These are phyloP conservation scores for Symbiotaphrina buchneri DNA, from an alignment of 495 filamentous ascomycete species.

Conservation along the genomic window DNA sequence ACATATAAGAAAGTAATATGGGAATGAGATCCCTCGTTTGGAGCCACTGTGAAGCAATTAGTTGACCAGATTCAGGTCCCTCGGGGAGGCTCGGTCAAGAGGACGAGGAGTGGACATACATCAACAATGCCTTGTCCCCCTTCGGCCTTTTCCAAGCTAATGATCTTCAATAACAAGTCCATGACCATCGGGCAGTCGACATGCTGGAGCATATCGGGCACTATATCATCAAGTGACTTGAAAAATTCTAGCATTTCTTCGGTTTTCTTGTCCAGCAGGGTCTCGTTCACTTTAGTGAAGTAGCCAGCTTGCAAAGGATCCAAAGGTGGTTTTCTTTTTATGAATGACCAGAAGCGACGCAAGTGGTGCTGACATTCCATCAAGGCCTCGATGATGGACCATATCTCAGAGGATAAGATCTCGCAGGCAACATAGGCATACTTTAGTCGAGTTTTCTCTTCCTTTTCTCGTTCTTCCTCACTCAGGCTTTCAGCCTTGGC, in stretches of 20 bases:
- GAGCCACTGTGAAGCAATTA: constrained; percentile 43
- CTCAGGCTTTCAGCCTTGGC: constrained; percentile 2
- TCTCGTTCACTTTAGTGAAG: constrained; percentile 97
- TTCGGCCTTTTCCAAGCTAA: constrained; percentile 85
- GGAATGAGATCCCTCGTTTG: constrained; percentile 83
- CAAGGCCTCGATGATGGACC: constrained; percentile 82
- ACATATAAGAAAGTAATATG: constrained; percentile 65
- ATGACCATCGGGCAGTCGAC: constrained; percentile 98
- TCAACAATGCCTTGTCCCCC: constrained; percentile 86
- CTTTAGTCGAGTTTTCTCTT: constrained; percentile 71
- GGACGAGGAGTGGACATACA: constrained; percentile 26
- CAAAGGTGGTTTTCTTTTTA: constrained; percentile 56
- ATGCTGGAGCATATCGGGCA: constrained; percentile 73
- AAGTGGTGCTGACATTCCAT: constrained; percentile 63
- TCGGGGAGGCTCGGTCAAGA: neutral
- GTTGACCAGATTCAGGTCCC: constrained; percentile 1
- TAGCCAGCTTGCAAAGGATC: constrained; percentile 89
- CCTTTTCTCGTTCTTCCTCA: constrained; percentile 39
- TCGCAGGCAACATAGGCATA: constrained; percentile 86
- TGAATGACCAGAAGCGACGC: constrained; percentile 74
- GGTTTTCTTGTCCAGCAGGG: constrained; percentile 89
- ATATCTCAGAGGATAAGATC: constrained; percentile 85
- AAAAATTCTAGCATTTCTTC: constrained; percentile 85
- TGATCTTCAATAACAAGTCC: constrained; percentile 93
- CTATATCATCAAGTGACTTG: constrained; percentile 56